A percentile compares a stretch with the other conserved stretches of the same genome.
phyloP scores from a whole-genome alignment of 148 eudicot species.

The Vaccinium darrowii region DNA sequence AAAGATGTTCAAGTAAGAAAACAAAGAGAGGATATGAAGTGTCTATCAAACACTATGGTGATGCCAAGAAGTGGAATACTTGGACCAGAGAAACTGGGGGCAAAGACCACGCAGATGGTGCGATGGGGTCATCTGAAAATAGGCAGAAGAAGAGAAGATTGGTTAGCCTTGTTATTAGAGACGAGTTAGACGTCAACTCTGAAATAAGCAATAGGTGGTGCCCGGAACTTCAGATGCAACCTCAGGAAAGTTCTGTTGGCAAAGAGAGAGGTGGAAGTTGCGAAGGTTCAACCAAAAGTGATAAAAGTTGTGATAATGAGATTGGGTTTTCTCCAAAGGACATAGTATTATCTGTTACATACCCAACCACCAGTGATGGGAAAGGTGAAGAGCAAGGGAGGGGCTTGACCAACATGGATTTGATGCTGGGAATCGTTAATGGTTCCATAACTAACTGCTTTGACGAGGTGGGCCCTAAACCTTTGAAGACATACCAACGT shows the following conservation, averaged over 20 bases:
- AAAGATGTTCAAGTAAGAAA: neutral
- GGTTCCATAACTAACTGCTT: neutral
- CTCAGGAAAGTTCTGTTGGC: conserved; percentile 17
- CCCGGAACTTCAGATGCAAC: neutral
- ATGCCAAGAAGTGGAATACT: neutral
- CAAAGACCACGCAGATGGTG: neutral
- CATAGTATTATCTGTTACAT: neutral
- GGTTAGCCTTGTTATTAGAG: neutral
- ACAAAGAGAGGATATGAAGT: conserved; percentile 5
- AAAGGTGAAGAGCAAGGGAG: neutral
- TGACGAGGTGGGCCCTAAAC: conserved; percentile 4
- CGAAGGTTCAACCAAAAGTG: conserved; percentile 3
- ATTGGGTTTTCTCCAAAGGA: neutral
- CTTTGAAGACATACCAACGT: conserved; percentile 14
- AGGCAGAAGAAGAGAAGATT: conserved; percentile 9
- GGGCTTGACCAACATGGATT: neutral
- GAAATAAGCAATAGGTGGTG: neutral
- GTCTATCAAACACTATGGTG: neutral
- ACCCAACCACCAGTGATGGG: neutral
- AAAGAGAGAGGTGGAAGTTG: neutral
- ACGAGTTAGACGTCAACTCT: neutral
- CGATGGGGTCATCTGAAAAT: neutral
- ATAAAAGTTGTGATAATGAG: neutral
- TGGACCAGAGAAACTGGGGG: conserved; percentile 3
- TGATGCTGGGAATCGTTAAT: neutral